Conservation (phyloP, 208 protist genomes). For the Acanthamoeba healyi region DNA sequence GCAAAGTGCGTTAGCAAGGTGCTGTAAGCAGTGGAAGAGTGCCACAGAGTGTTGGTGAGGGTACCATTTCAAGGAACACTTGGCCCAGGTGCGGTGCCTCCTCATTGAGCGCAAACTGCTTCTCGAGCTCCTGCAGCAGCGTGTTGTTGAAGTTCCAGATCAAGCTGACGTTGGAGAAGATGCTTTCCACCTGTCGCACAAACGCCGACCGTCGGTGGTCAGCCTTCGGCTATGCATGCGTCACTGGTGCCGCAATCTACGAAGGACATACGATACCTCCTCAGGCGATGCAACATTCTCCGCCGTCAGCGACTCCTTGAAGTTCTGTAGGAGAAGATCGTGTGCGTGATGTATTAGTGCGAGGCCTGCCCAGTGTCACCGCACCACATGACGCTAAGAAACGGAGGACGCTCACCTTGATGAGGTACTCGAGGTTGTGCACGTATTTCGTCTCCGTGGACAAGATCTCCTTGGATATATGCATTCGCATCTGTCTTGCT, state of each 20-base stretch:
- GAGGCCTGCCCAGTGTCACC: too few relatives aligned
- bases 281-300: neutral
- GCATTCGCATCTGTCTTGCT: neutral
- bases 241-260: too few relatives aligned
- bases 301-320: neutral
- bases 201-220: neutral
- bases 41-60: neutral
- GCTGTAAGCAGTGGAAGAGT: too few relatives aligned
- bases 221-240: neutral
- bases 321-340: neutral
- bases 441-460: conserved; percentile 67
- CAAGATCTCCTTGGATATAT: conserved; percentile 40
- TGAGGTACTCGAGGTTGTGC: neutral
- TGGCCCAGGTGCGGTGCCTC: neutral
- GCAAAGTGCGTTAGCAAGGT: too few relatives aligned
- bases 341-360: neutral
- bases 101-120: neutral
- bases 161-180: conserved; percentile 78
- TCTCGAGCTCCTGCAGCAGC: conserved; percentile 63
- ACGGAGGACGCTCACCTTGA: neutral
- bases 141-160: conserved; percentile 73
- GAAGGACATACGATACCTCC: neutral
- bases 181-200: conserved; percentile 41
- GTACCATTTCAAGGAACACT: conserved; percentile 45
- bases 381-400: too few relatives aligned